Evolutionary conservation across 345 rosid species (phyloP), one percentile per base, ranked within the genome.

Genomic region (Crucihimalaya himalaica): DNA sequence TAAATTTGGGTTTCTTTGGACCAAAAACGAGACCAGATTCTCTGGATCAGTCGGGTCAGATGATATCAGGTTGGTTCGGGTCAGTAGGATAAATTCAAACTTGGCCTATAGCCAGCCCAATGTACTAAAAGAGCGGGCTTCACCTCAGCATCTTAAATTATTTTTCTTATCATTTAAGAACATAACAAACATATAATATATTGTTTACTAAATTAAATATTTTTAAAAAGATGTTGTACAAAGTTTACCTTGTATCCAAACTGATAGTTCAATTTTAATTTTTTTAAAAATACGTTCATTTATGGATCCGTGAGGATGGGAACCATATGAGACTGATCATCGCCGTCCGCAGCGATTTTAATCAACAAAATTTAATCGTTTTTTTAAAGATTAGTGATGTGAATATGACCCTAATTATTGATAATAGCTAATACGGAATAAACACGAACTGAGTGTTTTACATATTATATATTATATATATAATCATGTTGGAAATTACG

Each of bases 51-150:
- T 29, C 8, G 1, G 39, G 61, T 50, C 29, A 51, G 6, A 11
- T 39, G 12, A 12, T 5, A 51, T 51, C n/a, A 10, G 56, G 18
- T 57, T 27, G 13, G 29, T 7, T 20, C 3, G 13, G 29, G 12
- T 20, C 3, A 2, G 10, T 37, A 20, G 18, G 21, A 57, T 29
- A 21, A 5, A 62, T 62, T 25, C 7, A 40, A 40, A 42, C 2
- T 8, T 16, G 27, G 25, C 68, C 27, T 0, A n/a, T n/a, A n/a
- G n/a, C n/a, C n/a, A 45, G 67, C 67, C 67, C 67, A 63, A 5
- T 61, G 4, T 27, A 10, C 28, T 2, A 9, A 27, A 27, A 8
- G 37, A 42, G 23, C 29, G 52, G 52, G 67, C 64, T 59, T 56
- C 7, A 56, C 8, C 13, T 16, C 25, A 31, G 60, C 23, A 37